Evolutionary conservation across 2,329 filamentous ascomycete species (phyloP).

Genomic region (Colletotrichum magnum): DNA sequence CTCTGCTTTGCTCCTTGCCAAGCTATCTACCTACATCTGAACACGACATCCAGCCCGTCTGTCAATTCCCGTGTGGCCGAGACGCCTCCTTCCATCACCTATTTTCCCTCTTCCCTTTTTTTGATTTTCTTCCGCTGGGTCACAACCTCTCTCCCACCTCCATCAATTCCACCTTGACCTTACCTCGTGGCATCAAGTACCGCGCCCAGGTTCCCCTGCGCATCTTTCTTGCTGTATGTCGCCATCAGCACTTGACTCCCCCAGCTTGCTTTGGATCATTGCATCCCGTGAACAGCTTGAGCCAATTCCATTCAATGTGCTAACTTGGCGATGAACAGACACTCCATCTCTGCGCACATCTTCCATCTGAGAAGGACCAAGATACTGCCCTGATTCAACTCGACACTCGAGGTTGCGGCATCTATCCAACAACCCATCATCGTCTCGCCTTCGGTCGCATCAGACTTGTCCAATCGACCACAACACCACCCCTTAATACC

Average conservation of each 20-base stretch:
- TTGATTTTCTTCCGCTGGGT: slow-evolving; percentile 8
- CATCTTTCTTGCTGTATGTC: slow-evolving; percentile 30
- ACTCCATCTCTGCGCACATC: slow-evolving; percentile 7
- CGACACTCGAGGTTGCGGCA: slow-evolving; percentile 22
- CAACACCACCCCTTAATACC: slow-evolving; percentile 26
- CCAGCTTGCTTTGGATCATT: slow-evolving; percentile 17
- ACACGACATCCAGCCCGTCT: slow-evolving; percentile 40
- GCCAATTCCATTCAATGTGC: slow-evolving; percentile 5
- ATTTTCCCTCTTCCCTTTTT: slow-evolving; percentile 37
- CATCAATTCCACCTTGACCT: slow-evolving; percentile 41
- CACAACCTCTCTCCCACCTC: slow-evolving; percentile 15
- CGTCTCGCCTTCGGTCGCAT: slow-evolving; percentile 4
- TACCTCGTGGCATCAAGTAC: slow-evolving; percentile 31
- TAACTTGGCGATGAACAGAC: slow-evolving; percentile 15
- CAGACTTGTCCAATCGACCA: slow-evolving; percentile 4
- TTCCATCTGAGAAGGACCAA: slow-evolving; percentile 15
- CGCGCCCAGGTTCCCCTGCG: slow-evolving; percentile 28
- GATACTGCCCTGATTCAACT: slow-evolving; percentile 7
- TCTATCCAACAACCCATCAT: slow-evolving; percentile 20
- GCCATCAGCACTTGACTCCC: slow-evolving; percentile 13
- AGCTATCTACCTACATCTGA: slow-evolving; percentile 35
- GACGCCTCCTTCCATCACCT: slow-evolving; percentile 36
- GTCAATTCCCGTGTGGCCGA: slow-evolving; percentile 35
- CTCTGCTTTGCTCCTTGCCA: slow-evolving; percentile 34
- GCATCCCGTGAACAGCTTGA: slow-evolving; percentile 14